These are phyloP conservation scores for Amniculicola lignicola DNA, from an alignment of 495 filamentous ascomycete genomes.

Conservation along the genomic window DNA sequence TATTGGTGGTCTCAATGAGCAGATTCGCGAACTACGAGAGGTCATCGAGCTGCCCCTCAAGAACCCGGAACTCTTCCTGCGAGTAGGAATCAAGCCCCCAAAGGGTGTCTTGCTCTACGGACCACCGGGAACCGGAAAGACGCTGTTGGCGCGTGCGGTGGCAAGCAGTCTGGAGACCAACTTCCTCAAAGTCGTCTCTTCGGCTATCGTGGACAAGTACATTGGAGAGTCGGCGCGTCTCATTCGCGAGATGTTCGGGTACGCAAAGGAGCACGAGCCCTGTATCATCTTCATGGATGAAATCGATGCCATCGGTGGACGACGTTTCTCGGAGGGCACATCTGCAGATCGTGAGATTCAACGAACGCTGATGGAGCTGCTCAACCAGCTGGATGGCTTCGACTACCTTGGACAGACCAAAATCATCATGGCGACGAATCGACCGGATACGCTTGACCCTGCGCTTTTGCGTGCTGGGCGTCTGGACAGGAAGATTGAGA, in stretches of 20 bases:
- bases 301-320: slow-evolving; percentile 97
- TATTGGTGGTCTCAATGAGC: slow-evolving; percentile 97
- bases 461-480: slow-evolving; percentile 90
- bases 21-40: slow-evolving; percentile 95
- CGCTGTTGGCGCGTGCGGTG: slow-evolving; percentile 88
- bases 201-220: slow-evolving; percentile 99
- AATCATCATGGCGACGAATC: slow-evolving; percentile 99
- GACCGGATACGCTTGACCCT: slow-evolving; percentile 95
- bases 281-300: slow-evolving; percentile 99
- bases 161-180: slow-evolving; percentile 97
- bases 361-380: slow-evolving; percentile 96
- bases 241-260: slow-evolving; percentile 99
- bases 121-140: slow-evolving; percentile 98
- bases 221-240: slow-evolving; percentile 97
- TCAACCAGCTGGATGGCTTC: slow-evolving; percentile 98
- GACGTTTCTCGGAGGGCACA: slow-evolving; percentile 97
- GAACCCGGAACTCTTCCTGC: slow-evolving; percentile 95
- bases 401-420: slow-evolving; percentile 99
- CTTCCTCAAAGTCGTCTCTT: slow-evolving; percentile 98
- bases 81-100: slow-evolving; percentile 98
- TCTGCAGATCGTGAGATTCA: slow-evolving; percentile 98
- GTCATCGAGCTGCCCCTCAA: slow-evolving; percentile 98
- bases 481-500: slow-evolving; percentile 97
- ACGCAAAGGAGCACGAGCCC: slow-evolving; percentile 98
- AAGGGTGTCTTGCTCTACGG: slow-evolving; percentile 98